Evolutionary conservation across 352 stramenopile species (phyloP), one percentile per base, ranked within the genome.

Genomic region (Pythium periplocum): DNA sequence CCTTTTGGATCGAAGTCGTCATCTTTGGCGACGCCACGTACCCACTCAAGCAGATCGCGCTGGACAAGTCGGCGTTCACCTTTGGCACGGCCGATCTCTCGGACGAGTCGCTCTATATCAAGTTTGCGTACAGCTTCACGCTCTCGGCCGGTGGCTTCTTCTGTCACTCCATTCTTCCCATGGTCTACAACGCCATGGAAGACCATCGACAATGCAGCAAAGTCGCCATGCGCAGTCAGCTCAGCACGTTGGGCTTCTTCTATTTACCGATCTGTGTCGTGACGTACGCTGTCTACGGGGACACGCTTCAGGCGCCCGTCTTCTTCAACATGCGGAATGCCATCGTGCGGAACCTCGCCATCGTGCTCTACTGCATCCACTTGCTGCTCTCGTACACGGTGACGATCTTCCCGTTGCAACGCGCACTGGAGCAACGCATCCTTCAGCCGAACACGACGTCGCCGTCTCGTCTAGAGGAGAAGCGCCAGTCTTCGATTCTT

Each of bases 11-110:
- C 55, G 81, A 91, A 53, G 73, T 75, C 36, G 65, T 91, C 46
- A 91, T 91, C 69, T 73, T 91, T 35, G 81, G 81, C 42, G 81
- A 91, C 57, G 81, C 81, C 51, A 89, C 88, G 78, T 91, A 89
- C 45, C 81, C 81, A 35, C 71, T 89, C 26, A 89, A 82, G 65
- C 72, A 89, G 47, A 89, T 91, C 63, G 69, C 76, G 32, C 50
- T 83, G 17, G 68, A 78, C 12, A 58, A 86, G 49, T 72, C 76
- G 10, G 62, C 75, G 47, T 88, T 89, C 51, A 63, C 79, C 39
- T 87, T 90, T 48, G 70, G 69, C 47, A 87, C 76, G 41, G 78
- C 81, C 0, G 76, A 91, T 42, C 71, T 89, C 3, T 74, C 72
- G 26, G 45, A 66, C 35, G 64, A 76, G 51, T 72, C 71, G 35